Evolutionary conservation across 2,329 filamentous ascomycete genomes (phyloP).

Genomic region (Karstenula rhodostoma): DNA sequence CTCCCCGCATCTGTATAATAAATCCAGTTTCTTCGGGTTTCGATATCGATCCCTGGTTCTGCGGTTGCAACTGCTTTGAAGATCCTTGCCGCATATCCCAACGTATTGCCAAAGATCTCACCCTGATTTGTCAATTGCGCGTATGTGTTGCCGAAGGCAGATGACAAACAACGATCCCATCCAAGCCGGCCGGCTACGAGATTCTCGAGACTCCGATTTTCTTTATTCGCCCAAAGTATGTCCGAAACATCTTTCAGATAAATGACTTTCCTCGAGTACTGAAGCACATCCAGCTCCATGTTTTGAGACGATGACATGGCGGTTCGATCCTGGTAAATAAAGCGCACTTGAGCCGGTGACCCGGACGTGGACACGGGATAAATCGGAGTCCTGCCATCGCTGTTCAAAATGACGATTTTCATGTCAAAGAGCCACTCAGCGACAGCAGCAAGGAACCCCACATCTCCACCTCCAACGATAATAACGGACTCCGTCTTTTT

Average conservation of each 20-base stretch:
- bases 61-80: slow-evolving; percentile 8
- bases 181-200: neutral
- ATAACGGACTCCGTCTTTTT: slow-evolving; percentile 3
- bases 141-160: neutral
- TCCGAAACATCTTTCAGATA: slow-evolving; percentile 4
- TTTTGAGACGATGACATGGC: neutral
- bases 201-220: neutral
- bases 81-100: slow-evolving; percentile 11
- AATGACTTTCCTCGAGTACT: neutral
- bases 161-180: slow-evolving; percentile 9
- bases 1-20: slow-evolving; percentile 9
- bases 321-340: neutral
- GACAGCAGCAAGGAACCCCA: slow-evolving; percentile 9
- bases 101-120: neutral
- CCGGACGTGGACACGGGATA: slow-evolving; percentile 1
- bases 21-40: neutral
- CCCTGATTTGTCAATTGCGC: neutral
- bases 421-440: slow-evolving; percentile 11
- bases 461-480: slow-evolving; percentile 6
- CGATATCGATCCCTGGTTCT: slow-evolving; percentile 1
- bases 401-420: slow-evolving; percentile 5
- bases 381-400: neutral
- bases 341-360: neutral
- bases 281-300: neutral
- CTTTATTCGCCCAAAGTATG: slow-evolving; percentile 3